phyloP scores from a whole-genome alignment of 2,329 filamentous ascomycete genomes.

The Xylaria hypoxylon region DNA sequence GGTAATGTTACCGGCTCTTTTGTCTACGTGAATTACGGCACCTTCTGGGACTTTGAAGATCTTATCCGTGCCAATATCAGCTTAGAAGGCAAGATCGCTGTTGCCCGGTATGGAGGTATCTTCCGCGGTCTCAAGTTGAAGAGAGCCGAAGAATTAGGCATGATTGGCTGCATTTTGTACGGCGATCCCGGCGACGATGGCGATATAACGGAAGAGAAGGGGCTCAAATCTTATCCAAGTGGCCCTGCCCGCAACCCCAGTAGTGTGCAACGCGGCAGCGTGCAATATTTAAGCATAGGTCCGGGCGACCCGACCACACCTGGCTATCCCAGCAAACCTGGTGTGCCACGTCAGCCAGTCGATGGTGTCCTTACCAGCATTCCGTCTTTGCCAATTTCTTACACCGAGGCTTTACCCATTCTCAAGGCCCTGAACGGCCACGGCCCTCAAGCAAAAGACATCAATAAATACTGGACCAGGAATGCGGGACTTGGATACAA shows the following conservation, averaged over 20 bases:
- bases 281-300: conserved; percentile 78
- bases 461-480: conserved; percentile 77
- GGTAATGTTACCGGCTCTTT: conserved; percentile 91
- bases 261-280: conserved; percentile 89
- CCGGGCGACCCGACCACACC: conserved; percentile 88
- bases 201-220: conserved; percentile 82
- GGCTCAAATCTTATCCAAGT: conserved; percentile 81
- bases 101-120: conserved; percentile 85
- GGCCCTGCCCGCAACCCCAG: conserved; percentile 89
- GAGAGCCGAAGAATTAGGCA: conserved; percentile 88
- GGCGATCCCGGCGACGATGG: conserved; percentile 92
- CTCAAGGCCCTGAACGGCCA: conserved; percentile 91
- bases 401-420: conserved; percentile 84
- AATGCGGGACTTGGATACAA: conserved; percentile 81
- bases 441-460: conserved; percentile 79
- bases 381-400: conserved; percentile 91
- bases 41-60: conserved; percentile 86
- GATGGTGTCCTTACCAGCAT: conserved; percentile 81
- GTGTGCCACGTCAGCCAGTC: conserved; percentile 78
- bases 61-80: conserved; percentile 79
- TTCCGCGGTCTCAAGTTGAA: conserved; percentile 95
- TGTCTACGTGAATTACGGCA: conserved; percentile 93
- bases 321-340: conserved; percentile 92
- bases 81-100: conserved; percentile 85
- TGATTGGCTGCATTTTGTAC: conserved; percentile 87